Conservation (phyloP, 1,284 basidiomycete species). For the Amylostereum chailletii region DNA sequence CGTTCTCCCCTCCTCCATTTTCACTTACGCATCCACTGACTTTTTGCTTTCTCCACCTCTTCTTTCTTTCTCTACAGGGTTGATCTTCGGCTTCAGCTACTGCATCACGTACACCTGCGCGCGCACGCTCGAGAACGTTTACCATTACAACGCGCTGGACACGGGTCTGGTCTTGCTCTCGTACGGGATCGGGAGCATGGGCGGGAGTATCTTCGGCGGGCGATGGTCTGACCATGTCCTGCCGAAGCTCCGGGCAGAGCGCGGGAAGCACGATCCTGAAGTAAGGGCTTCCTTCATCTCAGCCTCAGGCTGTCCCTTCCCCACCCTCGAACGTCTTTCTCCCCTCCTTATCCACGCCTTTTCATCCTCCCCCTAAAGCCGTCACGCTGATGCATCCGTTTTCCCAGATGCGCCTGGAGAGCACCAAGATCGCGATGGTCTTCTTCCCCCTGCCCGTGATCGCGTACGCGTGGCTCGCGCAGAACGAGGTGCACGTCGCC, state of each 20-base stretch:
- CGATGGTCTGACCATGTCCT: conserved; percentile 68
- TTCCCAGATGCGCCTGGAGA: conserved; percentile 62
- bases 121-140: conserved; percentile 54
- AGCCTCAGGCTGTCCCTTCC: neutral
- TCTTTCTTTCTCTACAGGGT: conserved; percentile 28
- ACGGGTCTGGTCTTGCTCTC: conserved; percentile 72
- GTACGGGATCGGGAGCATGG: conserved; percentile 61
- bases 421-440: conserved; percentile 45
- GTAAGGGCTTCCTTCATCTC: conserved; percentile 24
- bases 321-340: conserved; percentile 1
- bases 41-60: neutral
- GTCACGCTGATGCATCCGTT: too few relatives aligned
- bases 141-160: conserved; percentile 62
- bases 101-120: conserved; percentile 66
- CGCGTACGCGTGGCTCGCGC: conserved; percentile 71
- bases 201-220: conserved; percentile 70
- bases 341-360: neutral
- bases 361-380: too few relatives aligned
- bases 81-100: conserved; percentile 71
- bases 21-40: neutral
- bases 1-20: neutral
- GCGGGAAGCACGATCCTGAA: conserved; percentile 59
- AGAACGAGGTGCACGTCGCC: conserved; percentile 55
- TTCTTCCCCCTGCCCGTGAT: conserved; percentile 52
- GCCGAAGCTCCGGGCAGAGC: conserved; percentile 43